Percentiles rank a stretch among this genome's conserved stretches.
phyloP scores from a whole-genome alignment of 2,329 filamentous ascomycete genomes.

The Teratosphaeria zuluensis region DNA sequence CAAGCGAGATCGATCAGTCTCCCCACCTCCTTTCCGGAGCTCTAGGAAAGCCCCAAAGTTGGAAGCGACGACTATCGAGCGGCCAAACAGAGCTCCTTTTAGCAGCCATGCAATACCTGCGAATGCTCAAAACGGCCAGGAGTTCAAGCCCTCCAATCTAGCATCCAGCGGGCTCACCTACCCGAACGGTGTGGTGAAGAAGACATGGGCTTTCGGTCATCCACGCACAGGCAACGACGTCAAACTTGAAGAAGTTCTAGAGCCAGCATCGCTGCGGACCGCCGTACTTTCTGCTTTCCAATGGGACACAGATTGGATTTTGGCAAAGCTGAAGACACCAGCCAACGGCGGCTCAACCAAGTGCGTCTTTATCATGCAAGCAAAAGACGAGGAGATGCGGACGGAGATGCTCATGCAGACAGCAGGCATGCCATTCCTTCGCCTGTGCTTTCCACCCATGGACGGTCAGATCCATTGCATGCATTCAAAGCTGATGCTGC shows the following conservation, averaged over 20 bases:
- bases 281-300: constrained; percentile 81
- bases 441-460: constrained; percentile 75
- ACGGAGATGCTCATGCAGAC: constrained; percentile 21
- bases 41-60: constrained; percentile 19
- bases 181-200: constrained; percentile 60
- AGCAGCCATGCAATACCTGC: constrained; percentile 18
- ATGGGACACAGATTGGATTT: constrained; percentile 73
- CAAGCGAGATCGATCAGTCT: constrained; percentile 48
- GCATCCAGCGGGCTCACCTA: constrained; percentile 31
- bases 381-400: constrained; percentile 35
- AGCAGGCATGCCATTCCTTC: constrained; percentile 36
- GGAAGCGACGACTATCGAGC: constrained; percentile 9
- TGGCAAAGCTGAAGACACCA: constrained; percentile 47
- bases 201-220: constrained; percentile 64
- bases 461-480: constrained; percentile 60
- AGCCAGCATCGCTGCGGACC: constrained; percentile 59
- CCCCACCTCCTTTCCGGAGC: constrained; percentile 22
- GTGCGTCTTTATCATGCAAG: constrained; percentile 51
- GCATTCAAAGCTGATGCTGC: constrained; percentile 88
- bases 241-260: constrained; percentile 77
- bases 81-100: constrained; percentile 15
- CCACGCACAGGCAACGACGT: constrained; percentile 60
- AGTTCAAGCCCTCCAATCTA: not conserved
- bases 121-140: not conserved
- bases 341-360: constrained; percentile 49